Evolutionary conservation across 495 filamentous ascomycete species (phyloP).

Genomic region (Neurospora sp.): DNA sequence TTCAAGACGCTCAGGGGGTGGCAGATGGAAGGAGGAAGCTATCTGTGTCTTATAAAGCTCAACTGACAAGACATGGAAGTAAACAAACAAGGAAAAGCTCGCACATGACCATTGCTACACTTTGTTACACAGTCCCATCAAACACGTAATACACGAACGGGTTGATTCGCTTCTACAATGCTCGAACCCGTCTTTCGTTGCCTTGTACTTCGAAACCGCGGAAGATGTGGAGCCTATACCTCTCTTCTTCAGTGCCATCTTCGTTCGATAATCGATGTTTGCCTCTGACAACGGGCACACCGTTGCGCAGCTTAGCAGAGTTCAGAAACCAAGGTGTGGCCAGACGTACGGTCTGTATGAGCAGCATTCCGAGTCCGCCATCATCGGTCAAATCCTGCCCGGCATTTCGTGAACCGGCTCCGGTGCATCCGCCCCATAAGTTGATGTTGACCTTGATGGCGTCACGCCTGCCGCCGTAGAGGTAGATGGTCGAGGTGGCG

Average conservation of each 20-base stretch:
- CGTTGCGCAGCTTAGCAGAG: not conserved
- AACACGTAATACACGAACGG: not conserved
- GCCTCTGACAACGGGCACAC: not conserved
- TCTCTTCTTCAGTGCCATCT: not conserved
- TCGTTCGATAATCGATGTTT: not conserved
- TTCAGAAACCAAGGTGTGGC: not conserved
- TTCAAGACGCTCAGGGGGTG: no score
- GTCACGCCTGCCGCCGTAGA: not conserved
- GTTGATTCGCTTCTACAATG: not conserved
- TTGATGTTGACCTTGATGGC: not conserved
- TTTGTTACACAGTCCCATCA: not conserved
- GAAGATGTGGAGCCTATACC: no score
- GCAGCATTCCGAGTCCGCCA: not conserved
- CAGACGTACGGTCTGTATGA: not conserved
- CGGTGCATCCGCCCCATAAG: not conserved
- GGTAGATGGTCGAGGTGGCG: not conserved
- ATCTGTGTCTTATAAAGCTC: no score
- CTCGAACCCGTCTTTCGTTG: not conserved
- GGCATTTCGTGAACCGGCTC: not conserved
- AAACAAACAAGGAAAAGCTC: not conserved
- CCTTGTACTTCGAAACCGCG: not conserved
- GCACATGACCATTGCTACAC: not conserved
- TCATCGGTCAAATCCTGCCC: not conserved
- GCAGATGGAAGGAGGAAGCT: no score
- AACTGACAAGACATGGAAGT: no score